Evolutionary conservation across 2,329 filamentous ascomycete species (phyloP).

Genomic region (Verticillium dahliae): DNA sequence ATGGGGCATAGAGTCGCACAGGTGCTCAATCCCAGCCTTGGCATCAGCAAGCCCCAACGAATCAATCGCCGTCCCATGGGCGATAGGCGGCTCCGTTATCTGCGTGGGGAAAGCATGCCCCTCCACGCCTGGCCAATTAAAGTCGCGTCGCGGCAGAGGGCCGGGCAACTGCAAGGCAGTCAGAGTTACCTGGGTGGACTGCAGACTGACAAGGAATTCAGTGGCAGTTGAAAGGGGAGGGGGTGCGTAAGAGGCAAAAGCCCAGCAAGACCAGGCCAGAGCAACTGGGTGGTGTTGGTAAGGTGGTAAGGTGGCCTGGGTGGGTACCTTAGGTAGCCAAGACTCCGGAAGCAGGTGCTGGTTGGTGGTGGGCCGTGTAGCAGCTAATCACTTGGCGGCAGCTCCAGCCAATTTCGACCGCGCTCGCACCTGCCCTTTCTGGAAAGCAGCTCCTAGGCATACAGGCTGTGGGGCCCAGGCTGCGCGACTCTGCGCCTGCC

Average conservation of each 20-base stretch:
- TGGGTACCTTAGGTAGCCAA: neutral
- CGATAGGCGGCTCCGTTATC: constrained; percentile 1
- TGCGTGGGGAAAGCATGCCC: neutral
- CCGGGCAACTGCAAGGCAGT: neutral
- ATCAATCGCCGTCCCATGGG: neutral
- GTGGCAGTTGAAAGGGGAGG: no score
- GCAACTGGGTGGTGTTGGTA: no score
- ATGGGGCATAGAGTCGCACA: neutral
- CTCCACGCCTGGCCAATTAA: neutral
- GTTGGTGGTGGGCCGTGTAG: neutral
- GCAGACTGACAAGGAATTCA: no score
- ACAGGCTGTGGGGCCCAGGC: neutral
- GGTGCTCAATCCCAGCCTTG: neutral
- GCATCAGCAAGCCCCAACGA: neutral
- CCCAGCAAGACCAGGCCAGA: neutral
- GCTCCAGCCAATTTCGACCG: constrained; percentile 3
- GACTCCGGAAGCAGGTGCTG: neutral
- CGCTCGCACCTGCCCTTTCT: neutral
- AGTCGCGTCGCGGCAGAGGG: neutral
- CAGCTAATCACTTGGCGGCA: constrained; percentile 3
- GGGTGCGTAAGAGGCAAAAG: neutral
- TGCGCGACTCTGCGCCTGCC: constrained; percentile 1
- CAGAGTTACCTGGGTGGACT: neutral
- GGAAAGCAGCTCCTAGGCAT: neutral
- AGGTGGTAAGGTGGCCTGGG: no score